phyloP scores from a whole-genome alignment of 495 filamentous ascomycete genomes.

The Tetracladium marchalianum region DNA sequence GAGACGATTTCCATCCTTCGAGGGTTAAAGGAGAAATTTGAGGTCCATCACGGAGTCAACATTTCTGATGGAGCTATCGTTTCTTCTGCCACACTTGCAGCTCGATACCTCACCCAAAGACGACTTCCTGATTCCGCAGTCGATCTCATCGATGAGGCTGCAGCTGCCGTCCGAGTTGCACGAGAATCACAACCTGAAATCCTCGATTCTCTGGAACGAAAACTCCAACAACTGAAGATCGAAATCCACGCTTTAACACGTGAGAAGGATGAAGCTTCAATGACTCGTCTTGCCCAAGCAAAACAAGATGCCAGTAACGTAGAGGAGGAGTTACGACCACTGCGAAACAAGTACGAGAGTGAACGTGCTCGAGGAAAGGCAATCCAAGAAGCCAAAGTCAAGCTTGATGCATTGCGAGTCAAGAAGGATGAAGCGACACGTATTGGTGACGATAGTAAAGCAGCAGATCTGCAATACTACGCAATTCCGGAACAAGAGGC shows the following conservation, averaged over 20 bases:
- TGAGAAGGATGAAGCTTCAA: slow-evolving; percentile 90
- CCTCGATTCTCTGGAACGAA: slow-evolving; percentile 84
- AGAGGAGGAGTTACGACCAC: slow-evolving; percentile 78
- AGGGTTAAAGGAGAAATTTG: slow-evolving; percentile 93
- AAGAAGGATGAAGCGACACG: slow-evolving; percentile 91
- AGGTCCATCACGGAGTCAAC: slow-evolving; percentile 95
- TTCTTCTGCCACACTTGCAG: slow-evolving; percentile 76
- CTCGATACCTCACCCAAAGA: slow-evolving; percentile 81
- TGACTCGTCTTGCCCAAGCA: slow-evolving; percentile 66
- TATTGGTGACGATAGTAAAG: slow-evolving; percentile 65
- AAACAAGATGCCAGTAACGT: slow-evolving; percentile 88
- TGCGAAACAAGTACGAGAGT: slow-evolving; percentile 90
- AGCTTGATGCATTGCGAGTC: slow-evolving; percentile 75
- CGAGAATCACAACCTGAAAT: slow-evolving; percentile 93
- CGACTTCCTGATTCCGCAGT: slow-evolving; percentile 94
- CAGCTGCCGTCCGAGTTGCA: slow-evolving; percentile 85
- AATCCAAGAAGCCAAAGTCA: slow-evolving; percentile 93
- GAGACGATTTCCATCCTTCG: slow-evolving; percentile 96
- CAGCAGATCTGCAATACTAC: slow-evolving; percentile 92
- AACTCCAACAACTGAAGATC: slow-evolving; percentile 80
- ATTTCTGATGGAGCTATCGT: slow-evolving; percentile 92
- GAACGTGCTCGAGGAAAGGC: slow-evolving; percentile 81
- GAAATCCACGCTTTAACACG: slow-evolving; percentile 91
- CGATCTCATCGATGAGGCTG: slow-evolving; percentile 92
- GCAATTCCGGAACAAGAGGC: slow-evolving; percentile 86